Percentiles rank a stretch among this genome's conserved stretches.
phyloP scores from a whole-genome alignment of 345 rosid genomes.

The Limnanthes douglasii region DNA sequence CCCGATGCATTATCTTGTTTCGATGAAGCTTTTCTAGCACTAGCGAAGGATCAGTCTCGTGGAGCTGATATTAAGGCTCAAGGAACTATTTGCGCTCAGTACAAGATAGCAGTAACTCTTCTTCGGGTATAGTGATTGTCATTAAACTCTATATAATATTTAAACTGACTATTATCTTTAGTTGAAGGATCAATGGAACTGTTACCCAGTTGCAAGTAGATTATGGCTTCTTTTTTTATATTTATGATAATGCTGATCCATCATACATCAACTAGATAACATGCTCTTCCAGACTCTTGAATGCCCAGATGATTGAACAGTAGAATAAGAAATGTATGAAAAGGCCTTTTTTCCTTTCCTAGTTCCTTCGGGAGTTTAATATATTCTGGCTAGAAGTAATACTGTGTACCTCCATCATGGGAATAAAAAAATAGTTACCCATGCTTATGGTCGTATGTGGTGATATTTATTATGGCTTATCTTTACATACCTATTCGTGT shows the following conservation, averaged over 20 bases:
- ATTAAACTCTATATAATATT: neutral
- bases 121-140: slow-evolving; percentile 37
- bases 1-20: slow-evolving; percentile 94
- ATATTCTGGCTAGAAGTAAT: too few species aligned
- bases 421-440: too few species aligned
- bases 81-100: slow-evolving; percentile 95
- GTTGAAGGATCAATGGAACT: neutral
- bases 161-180: neutral
- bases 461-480: too few species aligned
- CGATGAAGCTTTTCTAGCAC: slow-evolving; percentile 91
- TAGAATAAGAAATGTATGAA: too few species aligned
- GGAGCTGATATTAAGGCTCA: slow-evolving; percentile 95
- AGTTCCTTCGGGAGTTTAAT: too few species aligned
- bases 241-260: neutral
- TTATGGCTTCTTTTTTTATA: neutral
- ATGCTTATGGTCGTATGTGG: too few species aligned
- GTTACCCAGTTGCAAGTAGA: neutral
- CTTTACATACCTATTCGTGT: too few species aligned
- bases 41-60: slow-evolving; percentile 93
- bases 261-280: neutral
- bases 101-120: slow-evolving; percentile 90
- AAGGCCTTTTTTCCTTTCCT: too few species aligned
- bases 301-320: neutral
- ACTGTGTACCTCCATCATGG: too few species aligned
- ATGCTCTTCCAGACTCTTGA: neutral